Percentiles rank a stretch among this genome's conserved stretches.
Evolutionary conservation across 2,329 filamentous ascomycete species (phyloP).

Genomic region (Aspergillus viridinutans): DNA sequence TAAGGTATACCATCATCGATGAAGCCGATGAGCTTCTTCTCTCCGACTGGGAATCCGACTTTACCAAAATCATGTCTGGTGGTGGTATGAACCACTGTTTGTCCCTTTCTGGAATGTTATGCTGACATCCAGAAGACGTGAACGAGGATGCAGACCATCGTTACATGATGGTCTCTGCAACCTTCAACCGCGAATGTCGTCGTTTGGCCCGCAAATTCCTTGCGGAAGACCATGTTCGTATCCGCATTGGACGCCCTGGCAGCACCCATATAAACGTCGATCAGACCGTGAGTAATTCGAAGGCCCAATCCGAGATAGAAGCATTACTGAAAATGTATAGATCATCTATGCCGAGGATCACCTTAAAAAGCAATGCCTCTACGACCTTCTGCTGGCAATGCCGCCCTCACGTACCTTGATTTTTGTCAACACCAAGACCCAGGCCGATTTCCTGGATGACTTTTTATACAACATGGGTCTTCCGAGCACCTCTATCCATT

Average conservation of each 20-base stretch:
- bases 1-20: slow-evolving; percentile 69
- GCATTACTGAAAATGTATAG: slow-evolving; percentile 19
- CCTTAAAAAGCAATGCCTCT: slow-evolving; percentile 66
- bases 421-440: slow-evolving; percentile 78
- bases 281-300: slow-evolving; percentile 52
- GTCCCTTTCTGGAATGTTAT: slow-evolving; percentile 6
- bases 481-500: slow-evolving; percentile 83
- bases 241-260: slow-evolving; percentile 83
- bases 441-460: slow-evolving; percentile 81
- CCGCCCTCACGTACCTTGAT: slow-evolving; percentile 76
- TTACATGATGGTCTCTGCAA: slow-evolving; percentile 87
- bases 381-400: slow-evolving; percentile 66
- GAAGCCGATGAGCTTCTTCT: slow-evolving; percentile 93
- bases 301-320: not conserved
- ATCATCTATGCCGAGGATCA: slow-evolving; percentile 63
- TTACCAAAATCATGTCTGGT: slow-evolving; percentile 72
- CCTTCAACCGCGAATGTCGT: slow-evolving; percentile 78
- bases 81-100: slow-evolving; percentile 60
- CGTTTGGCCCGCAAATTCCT: slow-evolving; percentile 74
- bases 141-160: slow-evolving; percentile 69
- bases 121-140: slow-evolving; percentile 47
- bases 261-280: slow-evolving; percentile 77
- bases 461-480: slow-evolving; percentile 75
- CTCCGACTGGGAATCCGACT: slow-evolving; percentile 70
- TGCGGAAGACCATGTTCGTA: slow-evolving; percentile 66